phyloP scores from a whole-genome alignment of 805 yeast species.

The Wickerhamomyces silvicola region DNA sequence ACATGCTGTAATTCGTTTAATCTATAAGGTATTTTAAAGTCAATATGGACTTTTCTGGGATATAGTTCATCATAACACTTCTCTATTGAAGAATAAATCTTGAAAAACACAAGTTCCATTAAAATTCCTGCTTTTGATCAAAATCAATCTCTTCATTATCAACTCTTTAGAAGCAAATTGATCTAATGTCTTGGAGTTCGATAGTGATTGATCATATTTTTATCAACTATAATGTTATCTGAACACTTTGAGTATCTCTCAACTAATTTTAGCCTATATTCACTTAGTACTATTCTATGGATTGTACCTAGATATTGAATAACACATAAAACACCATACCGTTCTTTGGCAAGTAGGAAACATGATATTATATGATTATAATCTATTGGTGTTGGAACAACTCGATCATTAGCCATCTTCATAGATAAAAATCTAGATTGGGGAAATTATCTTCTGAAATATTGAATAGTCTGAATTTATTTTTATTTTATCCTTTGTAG shows the following conservation, averaged over 20 bases:
- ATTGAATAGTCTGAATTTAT: neutral
- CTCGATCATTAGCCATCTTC: conserved; percentile 20
- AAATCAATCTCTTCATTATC: neutral
- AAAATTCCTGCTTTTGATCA: too few relatives aligned
- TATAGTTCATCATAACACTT: conserved; percentile 25
- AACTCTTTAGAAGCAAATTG: conserved; percentile 7
- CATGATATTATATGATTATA: conserved; percentile 15
- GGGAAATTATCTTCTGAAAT: conserved; percentile 6
- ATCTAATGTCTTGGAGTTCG: conserved; percentile 6
- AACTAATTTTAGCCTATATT: conserved; percentile 3
- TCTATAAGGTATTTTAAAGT: neutral
- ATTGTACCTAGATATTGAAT: conserved; percentile 17
- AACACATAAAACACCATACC: conserved; percentile 15
- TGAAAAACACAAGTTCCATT: too few relatives aligned
- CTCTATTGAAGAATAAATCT: too few relatives aligned
- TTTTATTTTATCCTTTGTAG: too few relatives aligned
- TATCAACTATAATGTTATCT: conserved; percentile 1
- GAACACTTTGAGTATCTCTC: neutral
- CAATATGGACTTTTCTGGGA: neutral
- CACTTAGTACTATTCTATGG: conserved; percentile 11
- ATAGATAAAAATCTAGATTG: conserved; percentile 17
- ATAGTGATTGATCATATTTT: neutral
- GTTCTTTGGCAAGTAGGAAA: conserved; percentile 11
- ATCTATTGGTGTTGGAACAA: conserved; percentile 15
- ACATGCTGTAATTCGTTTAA: neutral